Percentiles rank a stretch among this genome's conserved stretches.
Conservation (phyloP, 2,329 filamentous ascomycete species). For the Neocatenulostroma microsporum region DNA sequence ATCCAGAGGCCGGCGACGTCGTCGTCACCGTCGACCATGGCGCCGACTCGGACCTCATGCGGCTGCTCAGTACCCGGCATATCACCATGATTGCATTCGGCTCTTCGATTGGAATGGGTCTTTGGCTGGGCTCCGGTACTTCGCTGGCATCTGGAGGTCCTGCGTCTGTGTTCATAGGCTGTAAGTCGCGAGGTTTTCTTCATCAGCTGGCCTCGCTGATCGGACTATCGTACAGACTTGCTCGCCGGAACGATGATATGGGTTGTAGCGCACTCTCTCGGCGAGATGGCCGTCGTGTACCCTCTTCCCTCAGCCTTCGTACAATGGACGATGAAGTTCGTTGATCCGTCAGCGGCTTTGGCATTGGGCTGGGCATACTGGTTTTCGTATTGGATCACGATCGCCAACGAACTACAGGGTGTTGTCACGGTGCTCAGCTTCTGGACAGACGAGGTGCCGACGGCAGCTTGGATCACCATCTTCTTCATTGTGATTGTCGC, state of each 20-base stretch:
- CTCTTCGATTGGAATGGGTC: slow-evolving; percentile 42
- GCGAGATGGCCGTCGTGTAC: slow-evolving; percentile 27
- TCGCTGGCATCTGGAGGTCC: slow-evolving; percentile 45
- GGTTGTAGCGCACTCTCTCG: slow-evolving; percentile 29
- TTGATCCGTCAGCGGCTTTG: slow-evolving; percentile 29
- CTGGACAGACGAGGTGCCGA: slow-evolving; percentile 25
- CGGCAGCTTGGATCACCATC: slow-evolving; percentile 25
- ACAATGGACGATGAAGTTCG: slow-evolving; percentile 27
- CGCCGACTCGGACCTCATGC: slow-evolving; percentile 31
- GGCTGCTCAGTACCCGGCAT: slow-evolving; percentile 35
- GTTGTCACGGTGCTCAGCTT: slow-evolving; percentile 25
- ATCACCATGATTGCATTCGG: slow-evolving; percentile 35
- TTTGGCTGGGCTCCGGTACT: slow-evolving; percentile 46
- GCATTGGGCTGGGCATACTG: slow-evolving; percentile 26
- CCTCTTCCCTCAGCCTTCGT: slow-evolving; percentile 31
- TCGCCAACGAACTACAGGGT: slow-evolving; percentile 28
- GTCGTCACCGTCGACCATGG: slow-evolving; percentile 18
- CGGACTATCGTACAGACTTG: no score
- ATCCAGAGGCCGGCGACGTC: not conserved
- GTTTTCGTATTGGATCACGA: slow-evolving; percentile 22
- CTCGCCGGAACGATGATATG: slow-evolving; percentile 30
- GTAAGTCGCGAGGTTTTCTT: no score
- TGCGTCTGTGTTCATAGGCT: slow-evolving; percentile 40
- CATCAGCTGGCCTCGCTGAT: no score
- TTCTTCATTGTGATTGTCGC: slow-evolving; percentile 23